These are phyloP conservation scores for Zelonia costaricensis DNA, from an alignment of 208 protist genomes.

Conservation along the genomic window DNA sequence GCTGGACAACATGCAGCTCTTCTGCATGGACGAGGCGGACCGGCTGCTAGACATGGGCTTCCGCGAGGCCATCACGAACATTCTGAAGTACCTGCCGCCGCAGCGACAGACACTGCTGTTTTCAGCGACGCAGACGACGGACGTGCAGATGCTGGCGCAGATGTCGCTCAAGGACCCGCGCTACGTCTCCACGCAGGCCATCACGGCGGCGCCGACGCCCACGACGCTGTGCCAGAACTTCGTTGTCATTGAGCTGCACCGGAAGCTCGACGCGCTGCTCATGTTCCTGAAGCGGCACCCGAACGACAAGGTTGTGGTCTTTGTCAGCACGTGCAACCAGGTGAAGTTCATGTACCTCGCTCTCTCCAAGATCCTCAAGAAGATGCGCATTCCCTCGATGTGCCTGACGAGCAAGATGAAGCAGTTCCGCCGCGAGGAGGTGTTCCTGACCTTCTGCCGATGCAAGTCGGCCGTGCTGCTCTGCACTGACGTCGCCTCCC, in stretches of 20 bases:
- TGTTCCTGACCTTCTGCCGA: conserved; percentile 89
- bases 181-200: conserved; percentile 95
- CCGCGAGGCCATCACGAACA: conserved; percentile 90
- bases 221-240: conserved; percentile 94
- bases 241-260: conserved; percentile 84
- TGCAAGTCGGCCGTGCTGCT: conserved; percentile 95
- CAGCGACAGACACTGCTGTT: conserved; percentile 99
- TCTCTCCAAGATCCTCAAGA: conserved; percentile 90
- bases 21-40: conserved; percentile 99
- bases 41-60: conserved; percentile 99
- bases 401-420: conserved; percentile 95
- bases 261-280: conserved; percentile 98
- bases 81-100: conserved; percentile 90
- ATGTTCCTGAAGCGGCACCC: conserved; percentile 97
- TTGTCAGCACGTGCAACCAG: conserved; percentile 98
- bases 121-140: conserved; percentile 98
- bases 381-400: conserved; percentile 92
- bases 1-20: conserved; percentile 93
- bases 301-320: conserved; percentile 97
- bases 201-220: conserved; percentile 83
- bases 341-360: conserved; percentile 95
- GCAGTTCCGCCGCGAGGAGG: conserved; percentile 91
- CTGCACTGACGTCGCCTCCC: conserved; percentile 98
- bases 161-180: conserved; percentile 93
- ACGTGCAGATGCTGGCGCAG: conserved; percentile 93